phyloP scores from a whole-genome alignment of 495 filamentous ascomycete species.

The Rhizodiscina lignyota region DNA sequence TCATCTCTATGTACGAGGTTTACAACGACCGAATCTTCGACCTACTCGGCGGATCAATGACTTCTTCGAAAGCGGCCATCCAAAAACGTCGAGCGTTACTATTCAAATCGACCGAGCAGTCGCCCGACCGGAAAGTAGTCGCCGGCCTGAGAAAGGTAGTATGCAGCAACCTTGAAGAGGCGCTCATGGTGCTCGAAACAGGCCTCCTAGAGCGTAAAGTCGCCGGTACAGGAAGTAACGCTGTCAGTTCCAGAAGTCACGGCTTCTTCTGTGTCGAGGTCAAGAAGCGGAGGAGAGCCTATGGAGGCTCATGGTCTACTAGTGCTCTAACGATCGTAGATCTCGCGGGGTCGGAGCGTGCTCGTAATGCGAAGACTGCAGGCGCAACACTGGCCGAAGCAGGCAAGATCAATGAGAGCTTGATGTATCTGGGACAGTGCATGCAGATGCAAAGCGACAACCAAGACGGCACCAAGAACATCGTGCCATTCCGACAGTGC shows the following conservation, averaged over 20 bases:
- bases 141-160: slow-evolving; percentile 82
- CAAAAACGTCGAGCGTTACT: slow-evolving; percentile 58
- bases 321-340: slow-evolving; percentile 82
- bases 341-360: slow-evolving; percentile 80
- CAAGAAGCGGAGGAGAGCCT: slow-evolving; percentile 53
- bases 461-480: slow-evolving; percentile 51
- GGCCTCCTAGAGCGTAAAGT: slow-evolving; percentile 77
- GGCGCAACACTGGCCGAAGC: slow-evolving; percentile 86
- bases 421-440: slow-evolving; percentile 97
- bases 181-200: slow-evolving; percentile 78
- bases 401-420: slow-evolving; percentile 90
- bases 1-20: slow-evolving; percentile 97
- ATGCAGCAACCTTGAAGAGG: slow-evolving; percentile 71
- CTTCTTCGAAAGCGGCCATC: too few species aligned
- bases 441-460: slow-evolving; percentile 85
- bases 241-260: slow-evolving; percentile 75
- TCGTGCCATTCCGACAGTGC: slow-evolving; percentile 89
- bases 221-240: slow-evolving; percentile 79
- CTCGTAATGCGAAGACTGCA: slow-evolving; percentile 80
- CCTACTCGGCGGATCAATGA: slow-evolving; percentile 50
- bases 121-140: slow-evolving; percentile 77
- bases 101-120: slow-evolving; percentile 76
- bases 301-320: slow-evolving; percentile 49
- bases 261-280: slow-evolving; percentile 95
- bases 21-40: slow-evolving; percentile 98